Conservation (phyloP, 73 alveolate species). For the Paramecium biaurelia region DNA sequence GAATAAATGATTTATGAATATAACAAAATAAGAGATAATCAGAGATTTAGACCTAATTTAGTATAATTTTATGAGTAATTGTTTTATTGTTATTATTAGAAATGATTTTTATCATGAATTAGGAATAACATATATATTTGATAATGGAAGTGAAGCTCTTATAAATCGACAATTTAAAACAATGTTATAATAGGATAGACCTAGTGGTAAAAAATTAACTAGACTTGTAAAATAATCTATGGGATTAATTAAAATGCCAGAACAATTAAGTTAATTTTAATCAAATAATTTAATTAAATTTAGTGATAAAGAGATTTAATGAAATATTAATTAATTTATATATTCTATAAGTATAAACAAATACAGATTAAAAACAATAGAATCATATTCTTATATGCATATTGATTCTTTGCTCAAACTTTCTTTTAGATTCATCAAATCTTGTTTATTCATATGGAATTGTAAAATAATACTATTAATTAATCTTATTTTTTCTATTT, state of each 20-base stretch:
- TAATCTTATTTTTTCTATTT: background rate
- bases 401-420: conserved; percentile 38
- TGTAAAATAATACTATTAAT: background rate
- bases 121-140: background rate
- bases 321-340: background rate
- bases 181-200: background rate
- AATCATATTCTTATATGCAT: background rate
- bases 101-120: background rate
- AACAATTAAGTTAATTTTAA: background rate
- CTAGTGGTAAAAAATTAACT: background rate
- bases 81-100: background rate
- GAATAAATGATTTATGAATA: conserved; percentile 28
- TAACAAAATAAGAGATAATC: background rate
- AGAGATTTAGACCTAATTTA: background rate
- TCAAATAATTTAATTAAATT: background rate
- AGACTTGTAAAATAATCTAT: background rate
- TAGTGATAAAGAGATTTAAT: background rate
- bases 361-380: background rate
- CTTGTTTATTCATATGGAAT: background rate
- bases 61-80: conserved; percentile 1
- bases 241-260: background rate
- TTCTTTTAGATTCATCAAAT: conserved; percentile 6
- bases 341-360: background rate
- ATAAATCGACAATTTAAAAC: background rate
- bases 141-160: background rate